A percentile compares a stretch with the other conserved stretches of the same genome.
phyloP scores from a whole-genome alignment of 78 protist species.

The Reticulomyxa filosa region DNA sequence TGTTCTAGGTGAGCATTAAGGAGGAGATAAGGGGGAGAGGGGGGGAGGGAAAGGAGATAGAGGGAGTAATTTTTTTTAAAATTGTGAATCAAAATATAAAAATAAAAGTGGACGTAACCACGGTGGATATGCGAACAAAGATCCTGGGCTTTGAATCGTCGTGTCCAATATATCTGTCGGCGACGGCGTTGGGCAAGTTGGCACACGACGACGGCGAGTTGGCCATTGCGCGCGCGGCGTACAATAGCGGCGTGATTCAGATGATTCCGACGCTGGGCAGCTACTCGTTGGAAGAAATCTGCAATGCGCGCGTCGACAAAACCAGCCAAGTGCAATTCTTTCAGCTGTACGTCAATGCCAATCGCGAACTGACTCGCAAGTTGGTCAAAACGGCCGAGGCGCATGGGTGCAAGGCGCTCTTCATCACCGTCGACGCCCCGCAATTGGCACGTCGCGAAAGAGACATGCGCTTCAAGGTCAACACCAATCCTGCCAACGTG shows the following conservation, averaged over 20 bases:
- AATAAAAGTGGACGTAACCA: background rate
- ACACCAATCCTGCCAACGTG: slow-evolving; percentile 1
- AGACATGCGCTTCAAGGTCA: slow-evolving; percentile 5
- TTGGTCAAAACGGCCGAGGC: background rate
- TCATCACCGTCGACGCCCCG: background rate
- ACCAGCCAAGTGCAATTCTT: background rate
- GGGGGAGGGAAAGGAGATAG: too few species aligned
- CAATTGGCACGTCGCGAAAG: slow-evolving; percentile 7
- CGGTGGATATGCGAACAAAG: background rate
- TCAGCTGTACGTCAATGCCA: slow-evolving; percentile 13
- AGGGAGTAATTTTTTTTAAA: too few species aligned
- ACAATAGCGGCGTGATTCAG: background rate
- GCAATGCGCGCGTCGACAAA: background rate
- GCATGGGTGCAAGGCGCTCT: background rate
- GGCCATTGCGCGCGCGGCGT: too few species aligned
- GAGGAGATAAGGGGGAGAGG: too few species aligned
- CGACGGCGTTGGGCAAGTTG: slow-evolving; percentile 7
- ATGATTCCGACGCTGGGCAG: slow-evolving; percentile 5
- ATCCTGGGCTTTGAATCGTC: background rate
- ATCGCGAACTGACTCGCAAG: background rate
- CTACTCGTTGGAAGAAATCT: slow-evolving; percentile 1
- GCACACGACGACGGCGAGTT: slow-evolving; percentile 4
- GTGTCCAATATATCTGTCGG: background rate
- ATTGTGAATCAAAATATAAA: too few species aligned
- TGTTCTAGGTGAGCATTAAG: too few species aligned